Percentiles rank a stretch among this genome's conserved stretches.
phyloP scores from a whole-genome alignment of 768 basidiomycete species.

The Leccinum fibrillosum region DNA sequence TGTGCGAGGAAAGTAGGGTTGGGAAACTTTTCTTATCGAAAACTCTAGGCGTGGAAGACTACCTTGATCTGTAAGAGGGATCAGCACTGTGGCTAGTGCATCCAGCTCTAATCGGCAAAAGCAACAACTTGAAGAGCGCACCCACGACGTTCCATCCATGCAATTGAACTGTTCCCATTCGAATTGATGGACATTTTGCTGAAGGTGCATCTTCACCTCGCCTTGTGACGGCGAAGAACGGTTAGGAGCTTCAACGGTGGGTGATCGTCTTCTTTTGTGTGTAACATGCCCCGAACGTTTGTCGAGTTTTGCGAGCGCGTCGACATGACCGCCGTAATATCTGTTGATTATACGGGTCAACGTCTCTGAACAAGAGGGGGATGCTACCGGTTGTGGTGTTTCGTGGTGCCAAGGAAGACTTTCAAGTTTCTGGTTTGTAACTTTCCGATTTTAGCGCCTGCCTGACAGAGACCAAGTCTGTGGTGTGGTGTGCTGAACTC shows the following conservation, averaged over 20 bases:
- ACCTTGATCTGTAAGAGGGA: slow-evolving; percentile 8
- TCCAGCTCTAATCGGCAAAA: slow-evolving; percentile 21
- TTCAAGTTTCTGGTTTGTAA: background rate
- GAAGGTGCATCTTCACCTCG: no score
- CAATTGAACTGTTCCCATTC: background rate
- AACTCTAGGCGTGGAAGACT: background rate
- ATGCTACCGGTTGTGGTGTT: background rate
- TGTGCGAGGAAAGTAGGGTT: background rate
- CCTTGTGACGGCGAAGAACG: no score
- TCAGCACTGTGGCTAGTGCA: background rate
- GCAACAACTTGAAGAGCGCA: background rate
- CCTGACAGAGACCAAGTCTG: background rate
- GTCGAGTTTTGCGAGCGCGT: background rate
- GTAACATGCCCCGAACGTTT: background rate
- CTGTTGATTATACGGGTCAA: background rate
- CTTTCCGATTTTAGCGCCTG: background rate
- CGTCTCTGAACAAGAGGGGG: background rate
- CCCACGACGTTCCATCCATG: slow-evolving; percentile 10
- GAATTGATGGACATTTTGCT: no score
- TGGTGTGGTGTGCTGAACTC: background rate
- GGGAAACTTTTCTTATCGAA: background rate
- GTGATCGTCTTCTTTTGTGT: slow-evolving; percentile 1
- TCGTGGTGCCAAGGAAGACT: no score
- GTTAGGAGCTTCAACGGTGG: slow-evolving; percentile 6
- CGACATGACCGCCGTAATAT: slow-evolving; percentile 1